These are phyloP conservation scores for Vigna nakashimae DNA, from an alignment of 306 rosid species.

Conservation along the genomic window DNA sequence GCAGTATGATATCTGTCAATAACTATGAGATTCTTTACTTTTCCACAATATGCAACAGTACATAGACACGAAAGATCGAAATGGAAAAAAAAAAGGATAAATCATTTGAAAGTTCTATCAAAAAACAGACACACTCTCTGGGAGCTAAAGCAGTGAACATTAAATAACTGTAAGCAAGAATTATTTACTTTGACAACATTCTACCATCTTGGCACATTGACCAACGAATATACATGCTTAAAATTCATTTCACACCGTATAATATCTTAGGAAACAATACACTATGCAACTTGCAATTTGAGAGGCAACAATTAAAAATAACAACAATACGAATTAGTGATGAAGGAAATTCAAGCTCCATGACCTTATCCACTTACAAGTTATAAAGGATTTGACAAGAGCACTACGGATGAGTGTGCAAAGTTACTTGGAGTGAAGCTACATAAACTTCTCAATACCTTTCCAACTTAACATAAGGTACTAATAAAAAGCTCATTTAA, in stretches of 20 bases:
- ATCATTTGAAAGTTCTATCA: slow-evolving; percentile 22
- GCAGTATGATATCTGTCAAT: not conserved
- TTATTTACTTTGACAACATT: slow-evolving; percentile 27
- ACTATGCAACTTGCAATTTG: too few relatives aligned
- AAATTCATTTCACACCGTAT: not conserved
- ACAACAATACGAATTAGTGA: too few relatives aligned
- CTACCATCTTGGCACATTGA: not conserved
- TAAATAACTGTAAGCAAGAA: slow-evolving; percentile 19
- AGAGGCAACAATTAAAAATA: too few relatives aligned
- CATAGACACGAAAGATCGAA: slow-evolving; percentile 30
- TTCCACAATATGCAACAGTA: slow-evolving; percentile 27
- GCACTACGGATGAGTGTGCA: too few relatives aligned
- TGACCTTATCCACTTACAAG: too few relatives aligned
- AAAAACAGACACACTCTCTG: not conserved
- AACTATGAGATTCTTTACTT: slow-evolving; percentile 28
- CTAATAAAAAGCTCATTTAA: slow-evolving; percentile 7
- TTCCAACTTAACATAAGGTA: not conserved
- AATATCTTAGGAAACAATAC: too few relatives aligned
- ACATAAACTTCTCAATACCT: not conserved
- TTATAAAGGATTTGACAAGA: too few relatives aligned
- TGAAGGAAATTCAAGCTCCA: too few relatives aligned
- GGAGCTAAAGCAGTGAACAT: slow-evolving; percentile 34
- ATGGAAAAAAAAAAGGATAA: not conserved
- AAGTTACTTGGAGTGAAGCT: not conserved
- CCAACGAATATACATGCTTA: not conserved